phyloP scores from a whole-genome alignment of 371 early-diverging fungal species.

The Mortierella sp. region DNA sequence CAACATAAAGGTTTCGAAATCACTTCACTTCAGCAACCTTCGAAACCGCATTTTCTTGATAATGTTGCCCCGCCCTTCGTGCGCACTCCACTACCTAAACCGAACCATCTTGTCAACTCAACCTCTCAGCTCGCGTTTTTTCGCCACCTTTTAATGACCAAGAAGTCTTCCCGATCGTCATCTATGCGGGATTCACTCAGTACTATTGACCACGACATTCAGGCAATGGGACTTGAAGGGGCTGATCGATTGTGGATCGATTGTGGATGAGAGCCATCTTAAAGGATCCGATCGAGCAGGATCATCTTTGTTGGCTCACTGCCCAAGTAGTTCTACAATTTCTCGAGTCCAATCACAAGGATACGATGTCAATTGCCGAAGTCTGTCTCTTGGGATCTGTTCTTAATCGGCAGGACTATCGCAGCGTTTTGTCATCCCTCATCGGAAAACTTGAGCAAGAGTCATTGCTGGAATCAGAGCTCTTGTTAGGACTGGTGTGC shows the following conservation, averaged over 20 bases:
- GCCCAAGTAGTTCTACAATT: not conserved
- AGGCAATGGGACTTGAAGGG: not conserved
- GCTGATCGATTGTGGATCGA: not conserved
- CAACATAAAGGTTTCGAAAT: not conserved
- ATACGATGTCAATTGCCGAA: slow-evolving; percentile 2
- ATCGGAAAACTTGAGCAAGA: slow-evolving; percentile 1
- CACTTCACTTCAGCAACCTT: not conserved
- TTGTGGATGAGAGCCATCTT: not conserved
- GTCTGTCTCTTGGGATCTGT: slow-evolving; percentile 8
- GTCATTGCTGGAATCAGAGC: not conserved
- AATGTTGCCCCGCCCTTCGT: slow-evolving; percentile 9
- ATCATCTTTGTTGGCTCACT: not conserved
- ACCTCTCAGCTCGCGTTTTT: not conserved
- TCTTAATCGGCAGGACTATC: slow-evolving; percentile 7
- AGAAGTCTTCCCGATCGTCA: not conserved
- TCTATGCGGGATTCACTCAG: not conserved
- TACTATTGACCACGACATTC: not conserved
- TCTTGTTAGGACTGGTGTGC: slow-evolving; percentile 16
- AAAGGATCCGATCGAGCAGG: slow-evolving; percentile 10
- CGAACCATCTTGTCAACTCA: not conserved
- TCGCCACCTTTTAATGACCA: not conserved
- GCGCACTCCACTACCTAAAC: not conserved
- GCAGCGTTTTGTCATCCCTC: slow-evolving; percentile 10
- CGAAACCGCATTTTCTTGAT: not conserved
- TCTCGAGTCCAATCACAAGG: slow-evolving; percentile 4